Evolutionary conservation across 768 basidiomycete genomes (phyloP), one percentile per base, ranked within the genome.

Genomic region (Macrolepiota dolichaula): DNA sequence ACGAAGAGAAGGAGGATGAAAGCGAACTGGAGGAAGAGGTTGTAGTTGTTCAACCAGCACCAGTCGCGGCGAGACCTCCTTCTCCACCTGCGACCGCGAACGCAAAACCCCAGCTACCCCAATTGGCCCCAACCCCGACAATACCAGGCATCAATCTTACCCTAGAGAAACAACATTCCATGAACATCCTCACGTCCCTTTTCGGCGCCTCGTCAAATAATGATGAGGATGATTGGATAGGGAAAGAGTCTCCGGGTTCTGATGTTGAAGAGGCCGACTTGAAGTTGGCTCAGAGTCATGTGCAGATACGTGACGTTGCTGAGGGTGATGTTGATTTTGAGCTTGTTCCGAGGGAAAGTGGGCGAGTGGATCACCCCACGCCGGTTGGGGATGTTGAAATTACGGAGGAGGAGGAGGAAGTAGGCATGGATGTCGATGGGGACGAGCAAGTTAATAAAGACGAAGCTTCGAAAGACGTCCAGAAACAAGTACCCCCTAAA

Each of bases 161-260:
- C 35, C 58, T 68, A 29, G 85, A 87, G 72, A 85, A 79, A 64
- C 68, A 67, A 7, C 69, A 75, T 27, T 69, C 81, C 0, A 78
- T 88, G 17, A 71, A 71, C 51, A 73, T 90, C 17, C 72, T 89
- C 0, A 68, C 75, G 5, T 77, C 81, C 0, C 71, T 91, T 37
- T 89, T 89, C 51, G 84, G 77, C 1, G 74, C 72, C 17, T 65
- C 67, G 7, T 71, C 47, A 27, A 27, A 22, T 13, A 24, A 17
- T 0, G 74, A 75, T 5, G 75, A 76, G 12, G 77, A 77, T 4
- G 80, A 86, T 6, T 90, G 89, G 89, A 79, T 77, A 2, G 86
- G 82, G 5, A 70, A 71, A 24, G 88, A 89, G 68, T 84, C 80
- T 61, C 71, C 84, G 2, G 82, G 74, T 3, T 86, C 84, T 1